These are phyloP conservation scores for Lepidium sativum DNA, from an alignment of 345 rosid species.

Conservation along the genomic window DNA sequence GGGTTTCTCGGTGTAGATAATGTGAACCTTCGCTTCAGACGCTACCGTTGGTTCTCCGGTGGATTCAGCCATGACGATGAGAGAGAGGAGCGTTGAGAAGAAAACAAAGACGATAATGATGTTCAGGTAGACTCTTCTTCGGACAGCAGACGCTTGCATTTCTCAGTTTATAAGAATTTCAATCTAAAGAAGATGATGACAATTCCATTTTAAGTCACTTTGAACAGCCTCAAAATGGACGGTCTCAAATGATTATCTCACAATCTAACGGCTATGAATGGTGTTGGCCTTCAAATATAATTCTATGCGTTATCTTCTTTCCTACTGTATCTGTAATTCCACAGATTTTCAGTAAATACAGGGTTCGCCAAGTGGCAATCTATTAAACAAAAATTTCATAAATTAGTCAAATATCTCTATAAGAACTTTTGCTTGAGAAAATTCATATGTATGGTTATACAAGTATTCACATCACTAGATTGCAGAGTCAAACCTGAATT, in stretches of 20 bases:
- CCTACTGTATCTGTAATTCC: too few relatives aligned
- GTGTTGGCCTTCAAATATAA: neutral
- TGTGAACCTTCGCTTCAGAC: conserved; percentile 50
- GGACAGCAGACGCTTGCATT: conserved; percentile 3
- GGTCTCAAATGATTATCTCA: neutral
- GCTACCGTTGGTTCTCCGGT: conserved; percentile 12
- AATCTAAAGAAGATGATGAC: too few relatives aligned
- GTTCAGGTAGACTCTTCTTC: neutral
- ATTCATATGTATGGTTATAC: too few relatives aligned
- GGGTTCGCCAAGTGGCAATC: too few relatives aligned
- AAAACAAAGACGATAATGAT: neutral
- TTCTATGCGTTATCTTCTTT: too few relatives aligned
- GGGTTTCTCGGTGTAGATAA: conserved; percentile 73
- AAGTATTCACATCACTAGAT: too few relatives aligned
- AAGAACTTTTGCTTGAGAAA: too few relatives aligned
- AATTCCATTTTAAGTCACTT: neutral
- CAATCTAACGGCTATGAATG: neutral
- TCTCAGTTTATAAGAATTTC: neutral
- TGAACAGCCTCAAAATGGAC: conserved; percentile 3
- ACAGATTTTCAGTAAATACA: too few relatives aligned
- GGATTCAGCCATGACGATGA: conserved; percentile 40
- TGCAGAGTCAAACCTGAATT: too few relatives aligned
- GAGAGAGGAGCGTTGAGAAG: neutral
- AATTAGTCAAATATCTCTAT: too few relatives aligned
- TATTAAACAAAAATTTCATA: too few relatives aligned